phyloP scores from a whole-genome alignment of 441 rosid genomes.

The Raphanus hybrid region DNA sequence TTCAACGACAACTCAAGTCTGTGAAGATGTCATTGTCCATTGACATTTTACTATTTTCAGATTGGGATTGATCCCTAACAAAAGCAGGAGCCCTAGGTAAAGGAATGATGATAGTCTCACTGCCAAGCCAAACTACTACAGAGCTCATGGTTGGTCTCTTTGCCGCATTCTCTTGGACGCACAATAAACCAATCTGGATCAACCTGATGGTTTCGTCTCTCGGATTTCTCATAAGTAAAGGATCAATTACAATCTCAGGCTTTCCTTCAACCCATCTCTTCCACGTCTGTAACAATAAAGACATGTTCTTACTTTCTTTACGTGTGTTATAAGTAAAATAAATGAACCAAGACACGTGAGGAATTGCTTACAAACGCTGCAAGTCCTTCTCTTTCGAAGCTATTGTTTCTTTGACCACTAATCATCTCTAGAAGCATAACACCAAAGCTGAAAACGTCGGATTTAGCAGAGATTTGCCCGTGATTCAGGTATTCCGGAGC shows the following conservation, averaged over 20 bases:
- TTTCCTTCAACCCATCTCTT: conserved; percentile 9
- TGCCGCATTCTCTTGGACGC: conserved; percentile 44
- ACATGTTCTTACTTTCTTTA: conserved; percentile 4
- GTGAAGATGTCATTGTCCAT: conserved; percentile 10
- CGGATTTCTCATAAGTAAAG: background rate
- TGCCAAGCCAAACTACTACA: conserved; percentile 5
- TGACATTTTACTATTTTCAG: conserved; percentile 27
- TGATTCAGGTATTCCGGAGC: conserved; percentile 33
- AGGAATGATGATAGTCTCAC: conserved; percentile 23
- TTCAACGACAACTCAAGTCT: conserved; percentile 25
- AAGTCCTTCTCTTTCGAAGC: conserved; percentile 29
- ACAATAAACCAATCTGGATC: conserved; percentile 24
- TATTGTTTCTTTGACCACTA: conserved; percentile 36
- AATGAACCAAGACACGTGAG: background rate
- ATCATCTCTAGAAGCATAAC: conserved; percentile 40
- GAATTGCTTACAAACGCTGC: conserved; percentile 29
- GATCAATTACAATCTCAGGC: background rate
- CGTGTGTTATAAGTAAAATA: background rate
- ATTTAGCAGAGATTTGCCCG: conserved; percentile 29
- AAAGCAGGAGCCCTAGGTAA: conserved; percentile 29
- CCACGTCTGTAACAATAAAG: conserved; percentile 26
- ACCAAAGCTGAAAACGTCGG: conserved; percentile 36
- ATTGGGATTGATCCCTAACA: conserved; percentile 5
- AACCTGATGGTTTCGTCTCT: background rate
- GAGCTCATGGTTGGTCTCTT: conserved; percentile 33